Conservation (phyloP, 2,329 filamentous ascomycete species). For the Diaporthe ilicicola region DNA sequence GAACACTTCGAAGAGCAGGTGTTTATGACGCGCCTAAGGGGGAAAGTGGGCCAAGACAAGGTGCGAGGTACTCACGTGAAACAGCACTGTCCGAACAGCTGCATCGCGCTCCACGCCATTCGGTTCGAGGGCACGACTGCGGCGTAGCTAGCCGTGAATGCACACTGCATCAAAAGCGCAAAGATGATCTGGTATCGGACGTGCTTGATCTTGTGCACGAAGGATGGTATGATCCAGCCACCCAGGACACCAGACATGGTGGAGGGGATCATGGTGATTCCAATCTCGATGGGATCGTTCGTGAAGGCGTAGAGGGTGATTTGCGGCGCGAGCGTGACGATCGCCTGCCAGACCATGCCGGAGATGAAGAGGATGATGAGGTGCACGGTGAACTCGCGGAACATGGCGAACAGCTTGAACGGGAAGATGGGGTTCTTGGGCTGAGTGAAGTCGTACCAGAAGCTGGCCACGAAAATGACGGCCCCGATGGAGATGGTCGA, state of each 20-base stretch:
- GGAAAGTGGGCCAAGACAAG: no score
- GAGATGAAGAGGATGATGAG: conserved; percentile 43
- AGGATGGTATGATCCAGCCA: conserved; percentile 42
- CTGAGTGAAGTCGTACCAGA: conserved; percentile 38
- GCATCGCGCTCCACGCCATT: conserved; percentile 42
- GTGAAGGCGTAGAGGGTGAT: conserved; percentile 44
- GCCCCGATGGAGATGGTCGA: conserved; percentile 36
- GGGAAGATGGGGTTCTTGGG: conserved; percentile 40
- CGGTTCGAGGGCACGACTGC: conserved; percentile 40
- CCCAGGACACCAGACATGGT: conserved; percentile 38
- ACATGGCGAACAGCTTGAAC: conserved; percentile 39
- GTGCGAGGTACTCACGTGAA: conserved; percentile 40
- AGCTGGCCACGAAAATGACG: conserved; percentile 33
- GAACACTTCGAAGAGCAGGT: background rate
- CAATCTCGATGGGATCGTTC: conserved; percentile 41
- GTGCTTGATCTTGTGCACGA: conserved; percentile 44
- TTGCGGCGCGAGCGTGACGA: conserved; percentile 41
- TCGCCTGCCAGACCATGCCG: conserved; percentile 37
- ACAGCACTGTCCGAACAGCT: conserved; percentile 43
- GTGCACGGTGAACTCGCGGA: conserved; percentile 42
- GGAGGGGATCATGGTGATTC: conserved; percentile 39
- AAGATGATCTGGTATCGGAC: conserved; percentile 42
- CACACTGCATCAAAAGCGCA: conserved; percentile 42
- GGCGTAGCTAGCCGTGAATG: conserved; percentile 41
- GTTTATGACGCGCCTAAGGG: no score